Conservation (phyloP, 2,329 filamentous ascomycete genomes). For the Colletotrichum eremochloae region DNA sequence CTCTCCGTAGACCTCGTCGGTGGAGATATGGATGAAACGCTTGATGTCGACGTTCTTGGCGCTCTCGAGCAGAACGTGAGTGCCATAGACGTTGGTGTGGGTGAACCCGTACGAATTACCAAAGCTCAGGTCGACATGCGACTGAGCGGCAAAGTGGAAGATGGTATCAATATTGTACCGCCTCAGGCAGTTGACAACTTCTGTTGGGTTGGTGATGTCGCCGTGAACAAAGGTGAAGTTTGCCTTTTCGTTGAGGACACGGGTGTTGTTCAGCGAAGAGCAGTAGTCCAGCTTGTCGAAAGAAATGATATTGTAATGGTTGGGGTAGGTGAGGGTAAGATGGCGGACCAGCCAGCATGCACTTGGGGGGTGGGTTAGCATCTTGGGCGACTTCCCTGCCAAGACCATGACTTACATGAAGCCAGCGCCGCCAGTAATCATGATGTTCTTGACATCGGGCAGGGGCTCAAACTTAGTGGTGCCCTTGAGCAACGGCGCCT, state of each 20-base stretch:
- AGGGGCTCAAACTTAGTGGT: slow-evolving; percentile 78
- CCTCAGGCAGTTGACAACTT: slow-evolving; percentile 79
- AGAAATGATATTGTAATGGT: slow-evolving; percentile 82
- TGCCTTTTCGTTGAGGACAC: slow-evolving; percentile 72
- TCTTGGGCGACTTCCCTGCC: slow-evolving; percentile 25
- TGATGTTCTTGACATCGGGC: slow-evolving; percentile 80
- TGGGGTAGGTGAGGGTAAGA: slow-evolving; percentile 78
- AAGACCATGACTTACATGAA: slow-evolving; percentile 76
- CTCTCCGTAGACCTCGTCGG: slow-evolving; percentile 89
- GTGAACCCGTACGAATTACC: slow-evolving; percentile 87
- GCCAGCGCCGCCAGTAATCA: slow-evolving; percentile 86
- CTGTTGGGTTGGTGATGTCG: slow-evolving; percentile 78
- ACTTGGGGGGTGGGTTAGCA: slow-evolving; percentile 57
- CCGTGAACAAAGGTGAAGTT: slow-evolving; percentile 87
- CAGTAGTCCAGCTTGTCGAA: slow-evolving; percentile 91
- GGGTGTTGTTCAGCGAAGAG: slow-evolving; percentile 83
- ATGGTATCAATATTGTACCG: slow-evolving; percentile 82
- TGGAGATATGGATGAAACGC: slow-evolving; percentile 85
- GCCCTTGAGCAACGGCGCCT: slow-evolving; percentile 77
- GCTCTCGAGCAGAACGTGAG: slow-evolving; percentile 84
- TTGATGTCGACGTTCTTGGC: slow-evolving; percentile 78
- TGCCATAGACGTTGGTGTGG: slow-evolving; percentile 85
- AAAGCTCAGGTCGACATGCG: slow-evolving; percentile 86
- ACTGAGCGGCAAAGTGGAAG: slow-evolving; percentile 88
- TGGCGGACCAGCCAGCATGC: slow-evolving; percentile 88